Evolutionary conservation across 169 alveolate species (phyloP), one percentile per base, ranked within the genome.

Genomic region (Plasmodium blacklocki): DNA sequence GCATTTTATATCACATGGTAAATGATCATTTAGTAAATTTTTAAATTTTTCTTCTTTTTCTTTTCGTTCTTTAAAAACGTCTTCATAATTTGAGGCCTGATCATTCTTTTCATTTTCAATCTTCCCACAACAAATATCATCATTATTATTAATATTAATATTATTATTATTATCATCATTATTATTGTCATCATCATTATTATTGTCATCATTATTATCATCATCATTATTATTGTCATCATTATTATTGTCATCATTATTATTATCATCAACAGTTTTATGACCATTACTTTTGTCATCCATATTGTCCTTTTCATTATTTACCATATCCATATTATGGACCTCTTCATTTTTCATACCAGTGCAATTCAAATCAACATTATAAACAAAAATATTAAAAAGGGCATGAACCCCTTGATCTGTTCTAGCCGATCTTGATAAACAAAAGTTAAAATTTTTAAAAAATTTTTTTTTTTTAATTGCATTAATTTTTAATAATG

Each of bases 391-490:
- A 23, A 87, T 92, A 45, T 93, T 93, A 86, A 95, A 95, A 2
- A 93, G 93, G 2, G 97, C 97, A 56, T 95, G 97, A 1, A 96
- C 98, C n/a, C 98, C 98, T 71, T 93, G 91, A 74, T 96, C 98
- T 14, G 98, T 96, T 32, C 98, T 76, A n/a, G 97, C 97, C 1
- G 96, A 96, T 66, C 96, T 92, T 3, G 98, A 93, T 23, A 64
- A 58, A 47, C 89, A 78, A 21, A 64, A 78, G 8, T 78, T 78
- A 59, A 78, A 78, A 19, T 67, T 59, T 49, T 78, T 78, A 0
- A 39, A 39, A 39, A 5, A 0, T n/a, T 86, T 94, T 11, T 92
- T 89, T 60, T 92, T 93, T 71, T 76, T 87, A 19, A 95, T 92
- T 18, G 95, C 96, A 14, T 94, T 94, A n/a, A 89, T 80, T 7